Percentiles rank a stretch among this genome's conserved stretches.
Conservation (phyloP, 2,329 filamentous ascomycete genomes). For the Cadophora sp. region DNA sequence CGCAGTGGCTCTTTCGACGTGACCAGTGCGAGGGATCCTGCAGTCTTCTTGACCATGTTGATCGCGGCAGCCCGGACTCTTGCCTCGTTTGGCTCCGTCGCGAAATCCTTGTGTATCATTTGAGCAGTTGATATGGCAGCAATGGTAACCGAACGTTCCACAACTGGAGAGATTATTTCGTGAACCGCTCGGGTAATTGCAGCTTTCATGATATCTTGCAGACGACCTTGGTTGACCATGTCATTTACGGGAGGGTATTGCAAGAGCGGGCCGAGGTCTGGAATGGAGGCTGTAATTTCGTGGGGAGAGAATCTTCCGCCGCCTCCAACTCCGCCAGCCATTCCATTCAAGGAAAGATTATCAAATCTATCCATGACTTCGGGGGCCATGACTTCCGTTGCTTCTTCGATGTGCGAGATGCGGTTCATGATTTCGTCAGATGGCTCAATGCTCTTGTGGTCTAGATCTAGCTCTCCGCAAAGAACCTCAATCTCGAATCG, state of each 20-base stretch:
- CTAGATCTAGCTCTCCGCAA: slow-evolving; percentile 89
- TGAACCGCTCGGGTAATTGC: slow-evolving; percentile 90
- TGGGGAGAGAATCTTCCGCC: slow-evolving; percentile 78
- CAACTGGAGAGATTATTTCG: slow-evolving; percentile 97
- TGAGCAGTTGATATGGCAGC: slow-evolving; percentile 96
- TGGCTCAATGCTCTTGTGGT: slow-evolving; percentile 89
- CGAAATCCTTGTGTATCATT: slow-evolving; percentile 95
- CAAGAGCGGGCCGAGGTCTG: slow-evolving; percentile 81
- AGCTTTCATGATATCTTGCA: slow-evolving; percentile 79
- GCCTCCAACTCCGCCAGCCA: slow-evolving; percentile 71
- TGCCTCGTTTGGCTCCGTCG: slow-evolving; percentile 88
- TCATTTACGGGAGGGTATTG: slow-evolving; percentile 82
- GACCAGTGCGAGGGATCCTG: slow-evolving; percentile 92
- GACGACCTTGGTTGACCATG: slow-evolving; percentile 72
- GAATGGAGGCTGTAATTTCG: slow-evolving; percentile 79
- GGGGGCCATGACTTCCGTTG: slow-evolving; percentile 59
- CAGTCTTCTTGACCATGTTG: slow-evolving; percentile 93
- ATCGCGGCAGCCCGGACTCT: slow-evolving; percentile 85
- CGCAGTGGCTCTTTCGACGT: slow-evolving; percentile 97
- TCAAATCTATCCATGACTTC: slow-evolving; percentile 84
- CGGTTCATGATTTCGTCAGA: slow-evolving; percentile 86
- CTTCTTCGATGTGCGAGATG: slow-evolving; percentile 65
- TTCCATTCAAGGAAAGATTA: slow-evolving; percentile 77
- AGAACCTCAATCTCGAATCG: slow-evolving; percentile 99
- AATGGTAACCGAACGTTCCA: slow-evolving; percentile 96